Evolutionary conservation across 202 grass and related monocot species (phyloP), one percentile per base, ranked within the genome.

Genomic region (Schoenoplectus triqueter): DNA sequence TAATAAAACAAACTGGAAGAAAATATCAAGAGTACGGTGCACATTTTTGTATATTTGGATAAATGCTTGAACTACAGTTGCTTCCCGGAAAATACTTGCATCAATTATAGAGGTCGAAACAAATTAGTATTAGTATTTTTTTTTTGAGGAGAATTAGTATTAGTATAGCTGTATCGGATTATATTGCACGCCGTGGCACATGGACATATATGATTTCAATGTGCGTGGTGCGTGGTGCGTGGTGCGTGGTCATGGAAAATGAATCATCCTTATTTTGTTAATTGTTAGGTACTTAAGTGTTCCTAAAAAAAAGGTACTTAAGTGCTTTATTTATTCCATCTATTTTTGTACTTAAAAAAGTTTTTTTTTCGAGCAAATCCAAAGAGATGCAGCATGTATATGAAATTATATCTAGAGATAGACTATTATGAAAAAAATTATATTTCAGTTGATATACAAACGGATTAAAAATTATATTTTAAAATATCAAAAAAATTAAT

Each of bases 31-130:
- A 57, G 73, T 77, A 77, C 10, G 21, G 6, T 15, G 13, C 13
- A 40, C 10, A 77, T n/a, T 77, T 31, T 75, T 54, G 4, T 50
- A 41, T 77, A 14, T 57, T 77, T 15, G 49, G 51, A 57, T 77
- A 41, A 40, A 56, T 77, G 11, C 57, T 17, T 5, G n/a, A 72
- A 72, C 15, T 45, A n/a, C 6, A 44, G 66, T 44, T 15, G 10
- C 31, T 42, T 69, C 39, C 40, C 2, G 19, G 45, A 57, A 77
- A 18, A 55, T 40, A 56, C 10, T 20, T 39, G 10, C 50, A 77
- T n/a, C 73, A 41, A 18, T 78, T 78, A 1, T 78, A 44, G 22
- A 59, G 13, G 0, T 73, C 19, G 15, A 70, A 46, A 17, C 68
- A 69, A 44, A 69, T 13, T 47, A 18, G 0, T 7, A 46, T n/a